Evolutionary conservation across 768 basidiomycete genomes (phyloP).

Genomic region (Baorangia bicolor): DNA sequence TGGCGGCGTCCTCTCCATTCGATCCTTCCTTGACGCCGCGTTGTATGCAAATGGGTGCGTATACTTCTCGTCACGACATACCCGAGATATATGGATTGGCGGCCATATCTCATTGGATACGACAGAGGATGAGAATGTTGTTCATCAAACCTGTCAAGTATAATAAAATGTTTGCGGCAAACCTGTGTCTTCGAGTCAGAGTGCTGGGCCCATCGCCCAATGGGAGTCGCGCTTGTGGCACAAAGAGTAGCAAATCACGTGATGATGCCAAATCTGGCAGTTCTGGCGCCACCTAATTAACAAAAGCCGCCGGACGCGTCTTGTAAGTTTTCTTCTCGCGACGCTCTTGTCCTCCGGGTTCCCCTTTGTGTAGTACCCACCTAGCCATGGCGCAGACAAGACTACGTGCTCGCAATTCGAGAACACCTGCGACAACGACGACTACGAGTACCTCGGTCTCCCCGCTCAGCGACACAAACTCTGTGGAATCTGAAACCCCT

Average conservation of each 20-base stretch:
- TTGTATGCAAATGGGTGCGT: neutral
- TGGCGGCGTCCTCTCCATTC: neutral
- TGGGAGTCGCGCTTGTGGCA: conserved; percentile 31
- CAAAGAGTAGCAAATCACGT: conserved; percentile 20
- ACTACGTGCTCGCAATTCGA: conserved; percentile 11
- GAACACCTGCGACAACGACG: conserved; percentile 27
- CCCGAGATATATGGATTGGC: neutral
- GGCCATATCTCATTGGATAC: neutral
- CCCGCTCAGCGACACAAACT: conserved; percentile 47
- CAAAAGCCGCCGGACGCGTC: conserved; percentile 16
- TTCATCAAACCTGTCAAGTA: no score
- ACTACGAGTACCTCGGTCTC: conserved; percentile 45
- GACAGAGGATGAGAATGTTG: neutral
- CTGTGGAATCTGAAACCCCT: conserved; percentile 51
- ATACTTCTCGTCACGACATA: neutral
- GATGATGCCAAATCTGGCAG: conserved; percentile 3
- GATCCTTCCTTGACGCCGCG: neutral
- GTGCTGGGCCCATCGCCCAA: no score
- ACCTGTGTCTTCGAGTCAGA: neutral
- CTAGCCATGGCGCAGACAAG: conserved; percentile 25
- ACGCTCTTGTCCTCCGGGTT: conserved; percentile 11
- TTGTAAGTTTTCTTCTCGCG: conserved; percentile 16
- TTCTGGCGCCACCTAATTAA: conserved; percentile 30
- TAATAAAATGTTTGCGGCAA: neutral
- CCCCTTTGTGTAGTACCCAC: neutral